Percentiles rank a stretch among this genome's conserved stretches.
Conservation (phyloP, 768 basidiomycete species). For the Tephrocybe sp. region DNA sequence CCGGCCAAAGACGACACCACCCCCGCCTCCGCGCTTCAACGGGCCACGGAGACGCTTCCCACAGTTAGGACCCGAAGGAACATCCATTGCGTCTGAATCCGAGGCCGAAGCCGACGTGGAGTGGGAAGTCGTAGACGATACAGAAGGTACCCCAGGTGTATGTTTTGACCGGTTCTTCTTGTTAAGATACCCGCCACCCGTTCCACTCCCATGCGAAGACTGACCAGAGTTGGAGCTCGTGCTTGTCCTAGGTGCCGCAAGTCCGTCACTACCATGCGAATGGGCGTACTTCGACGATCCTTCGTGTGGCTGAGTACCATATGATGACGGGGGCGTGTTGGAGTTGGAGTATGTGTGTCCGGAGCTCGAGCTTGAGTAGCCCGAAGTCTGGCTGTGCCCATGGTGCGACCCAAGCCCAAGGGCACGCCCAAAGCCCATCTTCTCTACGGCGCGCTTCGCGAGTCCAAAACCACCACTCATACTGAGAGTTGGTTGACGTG, state of each 20-base stretch:
- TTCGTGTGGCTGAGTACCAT: constrained; percentile 12
- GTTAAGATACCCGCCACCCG: constrained; percentile 5
- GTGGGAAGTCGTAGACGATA: constrained; percentile 41
- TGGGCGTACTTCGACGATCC: constrained; percentile 19
- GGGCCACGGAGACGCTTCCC: constrained; percentile 60
- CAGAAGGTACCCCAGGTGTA: constrained; percentile 61
- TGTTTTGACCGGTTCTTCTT: constrained; percentile 42
- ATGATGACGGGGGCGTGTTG: constrained; percentile 36
- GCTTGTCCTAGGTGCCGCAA: constrained; percentile 9
- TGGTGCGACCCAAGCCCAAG: constrained; percentile 43
- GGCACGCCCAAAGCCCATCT: constrained; percentile 54
- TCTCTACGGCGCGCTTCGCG: constrained; percentile 76
- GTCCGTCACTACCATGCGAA: constrained; percentile 5
- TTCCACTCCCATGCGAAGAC: constrained; percentile 7
- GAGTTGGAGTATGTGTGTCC: constrained; percentile 6
- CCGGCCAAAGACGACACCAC: constrained; percentile 62
- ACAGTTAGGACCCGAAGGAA: constrained; percentile 44
- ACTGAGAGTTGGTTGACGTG: constrained; percentile 69
- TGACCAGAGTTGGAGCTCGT: constrained; percentile 16
- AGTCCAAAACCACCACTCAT: constrained; percentile 68
- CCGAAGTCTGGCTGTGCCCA: constrained; percentile 23
- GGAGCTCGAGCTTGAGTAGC: constrained; percentile 37
- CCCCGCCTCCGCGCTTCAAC: constrained; percentile 30
- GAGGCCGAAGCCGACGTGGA: constrained; percentile 21
- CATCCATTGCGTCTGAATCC: constrained; percentile 32